phyloP scores from a whole-genome alignment of 2,329 filamentous ascomycete genomes.

The Onygenales sp. region DNA sequence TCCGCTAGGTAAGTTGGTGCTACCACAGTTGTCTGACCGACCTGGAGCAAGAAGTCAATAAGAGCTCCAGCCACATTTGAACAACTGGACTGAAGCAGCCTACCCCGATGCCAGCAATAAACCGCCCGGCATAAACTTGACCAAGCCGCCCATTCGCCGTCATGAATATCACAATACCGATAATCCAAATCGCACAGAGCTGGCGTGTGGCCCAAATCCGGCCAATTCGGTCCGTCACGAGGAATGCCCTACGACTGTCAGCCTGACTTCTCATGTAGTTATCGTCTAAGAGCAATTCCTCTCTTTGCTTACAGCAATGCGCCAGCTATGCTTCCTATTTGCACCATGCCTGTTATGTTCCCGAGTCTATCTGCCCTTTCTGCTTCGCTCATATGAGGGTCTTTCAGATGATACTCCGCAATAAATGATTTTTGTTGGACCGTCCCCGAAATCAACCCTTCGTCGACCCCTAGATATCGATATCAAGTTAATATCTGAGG shows the following conservation, averaged over 20 bases:
- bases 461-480: conserved; percentile 46
- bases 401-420: conserved; percentile 45
- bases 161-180: conserved; percentile 37
- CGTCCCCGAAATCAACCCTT: conserved; percentile 66
- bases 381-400: conserved; percentile 37
- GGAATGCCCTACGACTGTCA: conserved; percentile 34
- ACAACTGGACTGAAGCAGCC: background rate
- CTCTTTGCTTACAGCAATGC: conserved; percentile 45
- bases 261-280: background rate
- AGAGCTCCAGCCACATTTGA: background rate
- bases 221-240: conserved; percentile 40
- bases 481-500: background rate
- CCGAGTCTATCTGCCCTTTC: conserved; percentile 59
- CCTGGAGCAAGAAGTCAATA: background rate
- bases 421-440: conserved; percentile 60
- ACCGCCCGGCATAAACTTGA: conserved; percentile 35
- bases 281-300: background rate
- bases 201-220: conserved; percentile 31
- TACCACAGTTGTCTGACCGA: conserved; percentile 35
- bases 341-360: conserved; percentile 74
- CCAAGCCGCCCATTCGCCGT: conserved; percentile 27
- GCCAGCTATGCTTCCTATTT: conserved; percentile 65
- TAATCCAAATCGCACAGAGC: conserved; percentile 33
- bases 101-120: conserved; percentile 33
- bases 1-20: conserved; percentile 64